A percentile compares a stretch with the other conserved stretches of the same genome.
These are phyloP conservation scores for Lophium mytilinum DNA, from an alignment of 495 filamentous ascomycete species.

Conservation along the genomic window DNA sequence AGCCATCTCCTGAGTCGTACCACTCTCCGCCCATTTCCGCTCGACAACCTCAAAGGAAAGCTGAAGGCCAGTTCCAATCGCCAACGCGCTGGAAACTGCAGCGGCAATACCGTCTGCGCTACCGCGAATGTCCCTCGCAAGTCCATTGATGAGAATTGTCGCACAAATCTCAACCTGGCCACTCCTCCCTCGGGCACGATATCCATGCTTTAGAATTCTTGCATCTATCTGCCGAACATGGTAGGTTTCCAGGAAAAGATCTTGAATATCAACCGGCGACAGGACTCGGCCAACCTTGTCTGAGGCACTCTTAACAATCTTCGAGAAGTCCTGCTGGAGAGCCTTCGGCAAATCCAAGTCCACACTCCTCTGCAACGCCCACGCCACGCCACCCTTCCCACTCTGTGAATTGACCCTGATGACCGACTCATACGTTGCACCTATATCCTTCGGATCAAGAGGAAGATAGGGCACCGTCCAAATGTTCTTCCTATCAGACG, in stretches of 20 bases:
- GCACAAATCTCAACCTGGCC: too few relatives aligned
- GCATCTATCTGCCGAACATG: conserved; percentile 42
- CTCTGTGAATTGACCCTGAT: conserved; percentile 96
- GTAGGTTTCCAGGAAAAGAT: conserved; percentile 81
- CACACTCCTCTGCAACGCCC: conserved; percentile 81
- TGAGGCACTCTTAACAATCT: conserved; percentile 73
- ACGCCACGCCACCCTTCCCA: conserved; percentile 92
- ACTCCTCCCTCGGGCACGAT: too few relatives aligned
- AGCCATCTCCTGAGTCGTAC: too few relatives aligned
- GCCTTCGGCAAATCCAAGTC: conserved; percentile 90
- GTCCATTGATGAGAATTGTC: too few relatives aligned
- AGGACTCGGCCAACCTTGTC: conserved; percentile 75
- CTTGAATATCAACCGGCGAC: conserved; percentile 68
- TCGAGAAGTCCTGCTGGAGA: conserved; percentile 84
- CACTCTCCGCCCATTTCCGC: too few relatives aligned
- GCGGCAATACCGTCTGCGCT: too few relatives aligned
- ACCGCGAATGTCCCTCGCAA: too few relatives aligned
- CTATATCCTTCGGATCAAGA: conserved; percentile 90
- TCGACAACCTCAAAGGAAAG: too few relatives aligned
- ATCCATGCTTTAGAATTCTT: too few relatives aligned
- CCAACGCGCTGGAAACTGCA: too few relatives aligned
- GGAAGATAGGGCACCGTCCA: conserved; percentile 86
- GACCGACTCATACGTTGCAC: conserved; percentile 90
- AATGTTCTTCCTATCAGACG: conserved; percentile 49
- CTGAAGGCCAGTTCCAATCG: too few relatives aligned